Evolutionary conservation across 768 basidiomycete species (phyloP).

Genomic region (Collybia mongolica): DNA sequence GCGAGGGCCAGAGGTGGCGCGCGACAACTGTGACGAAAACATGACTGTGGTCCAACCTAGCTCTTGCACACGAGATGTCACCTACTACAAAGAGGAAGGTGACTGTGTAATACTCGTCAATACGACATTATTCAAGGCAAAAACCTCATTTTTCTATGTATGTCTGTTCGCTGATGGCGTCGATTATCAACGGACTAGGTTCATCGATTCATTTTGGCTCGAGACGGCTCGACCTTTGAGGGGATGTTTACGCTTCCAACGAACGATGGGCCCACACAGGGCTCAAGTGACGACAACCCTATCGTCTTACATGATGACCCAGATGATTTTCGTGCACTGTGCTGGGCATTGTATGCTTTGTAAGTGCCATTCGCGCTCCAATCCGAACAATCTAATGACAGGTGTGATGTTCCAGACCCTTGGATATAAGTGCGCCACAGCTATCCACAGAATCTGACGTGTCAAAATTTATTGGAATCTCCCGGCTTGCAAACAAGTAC

Average conservation of each 20-base stretch:
- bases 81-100: constrained; percentile 12
- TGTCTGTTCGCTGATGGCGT: not conserved
- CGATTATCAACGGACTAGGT: constrained; percentile 1
- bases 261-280: not conserved
- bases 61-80: too few relatives aligned
- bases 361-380: not conserved
- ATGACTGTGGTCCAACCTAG: too few relatives aligned
- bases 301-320: constrained; percentile 9
- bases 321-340: constrained; percentile 15
- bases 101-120: constrained; percentile 12
- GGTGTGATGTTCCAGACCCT: not conserved
- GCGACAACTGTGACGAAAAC: too few relatives aligned
- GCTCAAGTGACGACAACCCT: constrained; percentile 12
- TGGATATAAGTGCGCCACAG: not conserved
- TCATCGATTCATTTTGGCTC: constrained; percentile 10
- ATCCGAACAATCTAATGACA: not conserved
- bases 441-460: not conserved
- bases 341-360: constrained; percentile 18
- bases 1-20: too few relatives aligned
- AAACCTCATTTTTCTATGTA: not conserved
- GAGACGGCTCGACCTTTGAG: constrained; percentile 11
- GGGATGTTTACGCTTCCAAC: constrained; percentile 12
- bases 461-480: constrained; percentile 7
- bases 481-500: constrained; percentile 11
- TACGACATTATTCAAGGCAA: constrained; percentile 14